Base-by-base conservation (phyloP, 2,329 filamentous ascomycete genomes). In the Colletotrichum endophyticum region DNA sequence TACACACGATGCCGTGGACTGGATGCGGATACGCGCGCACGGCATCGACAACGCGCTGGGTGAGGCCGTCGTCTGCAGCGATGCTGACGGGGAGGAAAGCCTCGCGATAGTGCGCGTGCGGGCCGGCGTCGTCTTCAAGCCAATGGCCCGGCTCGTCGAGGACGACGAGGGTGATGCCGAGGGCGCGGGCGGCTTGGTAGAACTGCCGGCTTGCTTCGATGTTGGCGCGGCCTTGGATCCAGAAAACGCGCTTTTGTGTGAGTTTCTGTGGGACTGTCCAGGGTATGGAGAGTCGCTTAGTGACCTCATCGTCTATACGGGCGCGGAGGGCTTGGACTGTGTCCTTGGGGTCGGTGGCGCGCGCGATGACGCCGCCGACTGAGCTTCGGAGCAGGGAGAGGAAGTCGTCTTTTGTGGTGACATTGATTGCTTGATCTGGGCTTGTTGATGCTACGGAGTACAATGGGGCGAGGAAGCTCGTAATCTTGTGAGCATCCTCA, bases 141-240 rank as follows among this genome's bases (percentile, higher is more conserved):
- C 85, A 87, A 78, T 87, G 84, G 7, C 83, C 84, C 0, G 81
- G 78, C 16, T 80, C 72, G 71, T 86, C 86, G 16, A 86, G 44
- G 8, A 87, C 79, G 30, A 87, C 81, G 2, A 87, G 61, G 0
- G 78, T 77, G 44, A 87, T 84, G 5, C 84, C 84, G 4, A 87
- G 79, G 3, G 84, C 83, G 4, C 7, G 6, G 15, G 68, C 68
- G 6, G 68, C 68, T 27, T 70, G 16, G 25, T 70, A 70, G 7
- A 36, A 57, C 4, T 57, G 53, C 3, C 12, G 27, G 53, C 71
- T 73, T 22, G 71, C 44, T 11, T 73, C 71, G 3, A 70, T 57
- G 13, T 73, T 53, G 30, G 44, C 71, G 15, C 71, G 71, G 11
- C 71, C 71, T 44, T 73, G 71, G 2, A 73, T 56, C 71, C 71